Base-by-base conservation (phyloP, 1,139 yeast genomes). In the Hemisphaericaspora xylanilytica region DNA sequence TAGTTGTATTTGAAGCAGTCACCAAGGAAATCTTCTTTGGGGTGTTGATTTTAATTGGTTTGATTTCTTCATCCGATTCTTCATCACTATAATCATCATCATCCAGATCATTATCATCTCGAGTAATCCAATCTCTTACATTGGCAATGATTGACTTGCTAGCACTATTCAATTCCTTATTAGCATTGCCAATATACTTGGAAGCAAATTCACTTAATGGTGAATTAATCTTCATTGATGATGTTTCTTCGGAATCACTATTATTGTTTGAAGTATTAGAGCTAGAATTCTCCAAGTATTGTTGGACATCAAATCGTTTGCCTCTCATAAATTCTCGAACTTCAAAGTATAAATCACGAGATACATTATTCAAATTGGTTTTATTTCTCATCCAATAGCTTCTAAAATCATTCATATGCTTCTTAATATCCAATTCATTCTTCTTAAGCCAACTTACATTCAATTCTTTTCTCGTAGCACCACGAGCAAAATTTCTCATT, bases 371-470 rank as follows among this genome's bases (percentile, higher is more conserved):
- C 50, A 86, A 65, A 54, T 80, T 81, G 40, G 71, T 73, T 50
- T 78, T 83, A 52, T 85, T 81, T 59, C 80, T 85, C 63, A 82
- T 80, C 78, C 95, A 86, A 57, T 87, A 83, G 9, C 81, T 78
- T 51, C 97, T 75, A 66, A 92, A 90, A 51, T 89, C 96, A 47
- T 70, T 78, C 45, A 92, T 84, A 56, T 90, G 96, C 52, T 90
- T 86, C 61, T 87, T 88, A 63, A 92, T 78, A 50, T 92, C 98
- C 50, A 92, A 73, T 65, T 92, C 98, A 63, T 92, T 92, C 66
- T 92, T 92, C 67, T 92, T 92, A 54, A 92, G 73, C 97, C 98
- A 92, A 35, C 96, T 85, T 17, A 92, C 97, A 58, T 92, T 92
- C 53, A 92, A 77, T 56, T 92, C 98, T 61, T 92, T 88, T 57